These are phyloP conservation scores for Castanea crenata DNA, from an alignment of 306 rosid genomes.

Conservation along the genomic window DNA sequence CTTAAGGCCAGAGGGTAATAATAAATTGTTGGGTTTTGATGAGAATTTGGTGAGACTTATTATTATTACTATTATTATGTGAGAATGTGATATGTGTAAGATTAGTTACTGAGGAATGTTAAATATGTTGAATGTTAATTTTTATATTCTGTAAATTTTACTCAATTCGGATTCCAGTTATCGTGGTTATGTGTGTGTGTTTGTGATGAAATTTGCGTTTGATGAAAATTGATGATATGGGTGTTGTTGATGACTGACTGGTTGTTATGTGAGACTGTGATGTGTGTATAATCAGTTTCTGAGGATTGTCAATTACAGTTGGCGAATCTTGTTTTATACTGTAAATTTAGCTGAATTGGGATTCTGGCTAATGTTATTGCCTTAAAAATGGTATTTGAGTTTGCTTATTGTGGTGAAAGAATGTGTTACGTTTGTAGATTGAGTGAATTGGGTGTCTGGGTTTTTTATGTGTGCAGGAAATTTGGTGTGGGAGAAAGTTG, in stretches of 20 bases:
- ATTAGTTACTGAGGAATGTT: not conserved
- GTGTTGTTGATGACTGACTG: no score
- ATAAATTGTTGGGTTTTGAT: not conserved
- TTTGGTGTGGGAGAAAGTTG: not conserved
- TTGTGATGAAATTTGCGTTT: no score
- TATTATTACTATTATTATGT: conserved; percentile 1
- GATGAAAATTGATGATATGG: no score
- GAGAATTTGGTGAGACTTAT: not conserved
- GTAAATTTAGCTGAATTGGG: not conserved
- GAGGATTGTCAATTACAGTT: no score
- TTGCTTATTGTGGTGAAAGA: not conserved
- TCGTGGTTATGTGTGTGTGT: no score
- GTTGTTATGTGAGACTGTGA: no score
- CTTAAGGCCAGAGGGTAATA: conserved; percentile 92
- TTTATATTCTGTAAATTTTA: no score
- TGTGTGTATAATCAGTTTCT: no score
- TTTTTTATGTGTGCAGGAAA: not conserved
- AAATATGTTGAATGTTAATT: no score
- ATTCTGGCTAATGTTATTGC: not conserved
- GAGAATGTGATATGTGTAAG: conserved; percentile 1
- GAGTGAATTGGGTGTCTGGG: not conserved
- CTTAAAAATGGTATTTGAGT: not conserved
- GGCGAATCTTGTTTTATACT: not conserved
- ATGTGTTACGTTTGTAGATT: conserved; percentile 40
- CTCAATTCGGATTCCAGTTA: no score